phyloP scores from a whole-genome alignment of 2,329 filamentous ascomycete species.

The Trichoderma aggressivum region DNA sequence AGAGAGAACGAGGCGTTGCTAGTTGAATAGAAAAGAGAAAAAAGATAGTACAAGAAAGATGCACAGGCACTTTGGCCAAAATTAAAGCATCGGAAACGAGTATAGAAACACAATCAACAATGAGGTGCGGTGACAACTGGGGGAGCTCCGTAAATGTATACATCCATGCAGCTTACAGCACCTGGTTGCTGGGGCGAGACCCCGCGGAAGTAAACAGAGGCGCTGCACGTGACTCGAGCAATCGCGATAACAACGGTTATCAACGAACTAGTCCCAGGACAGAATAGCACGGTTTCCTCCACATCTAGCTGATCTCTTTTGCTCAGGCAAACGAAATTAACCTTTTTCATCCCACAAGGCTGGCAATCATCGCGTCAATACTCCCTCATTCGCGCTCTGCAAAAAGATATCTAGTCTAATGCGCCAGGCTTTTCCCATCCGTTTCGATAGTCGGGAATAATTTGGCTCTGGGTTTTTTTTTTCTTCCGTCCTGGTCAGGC shows the following conservation, averaged over 20 bases:
- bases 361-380: constrained; percentile 12
- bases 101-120: constrained; percentile 27
- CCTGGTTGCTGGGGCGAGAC: constrained; percentile 29
- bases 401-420: background rate
- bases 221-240: constrained; percentile 7
- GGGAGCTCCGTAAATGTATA: constrained; percentile 22
- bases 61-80: constrained; percentile 25
- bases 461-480: background rate
- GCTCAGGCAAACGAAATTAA: constrained; percentile 17
- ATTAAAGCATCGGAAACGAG: constrained; percentile 25
- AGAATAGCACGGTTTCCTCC: background rate
- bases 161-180: constrained; percentile 18
- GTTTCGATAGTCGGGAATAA: too few species aligned
- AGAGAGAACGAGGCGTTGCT: background rate
- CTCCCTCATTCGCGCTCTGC: background rate
- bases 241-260: constrained; percentile 1
- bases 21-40: constrained; percentile 16
- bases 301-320: background rate
- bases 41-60: constrained; percentile 24
- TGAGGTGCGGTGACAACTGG: constrained; percentile 11
- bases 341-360: constrained; percentile 16
- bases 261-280: background rate
- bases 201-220: constrained; percentile 21
- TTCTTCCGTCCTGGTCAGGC: background rate
- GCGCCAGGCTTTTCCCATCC: background rate